Percentiles rank a stretch among this genome's conserved stretches.
These are phyloP conservation scores for Erysimum cheiri DNA, from an alignment of 441 rosid species.

Conservation along the genomic window DNA sequence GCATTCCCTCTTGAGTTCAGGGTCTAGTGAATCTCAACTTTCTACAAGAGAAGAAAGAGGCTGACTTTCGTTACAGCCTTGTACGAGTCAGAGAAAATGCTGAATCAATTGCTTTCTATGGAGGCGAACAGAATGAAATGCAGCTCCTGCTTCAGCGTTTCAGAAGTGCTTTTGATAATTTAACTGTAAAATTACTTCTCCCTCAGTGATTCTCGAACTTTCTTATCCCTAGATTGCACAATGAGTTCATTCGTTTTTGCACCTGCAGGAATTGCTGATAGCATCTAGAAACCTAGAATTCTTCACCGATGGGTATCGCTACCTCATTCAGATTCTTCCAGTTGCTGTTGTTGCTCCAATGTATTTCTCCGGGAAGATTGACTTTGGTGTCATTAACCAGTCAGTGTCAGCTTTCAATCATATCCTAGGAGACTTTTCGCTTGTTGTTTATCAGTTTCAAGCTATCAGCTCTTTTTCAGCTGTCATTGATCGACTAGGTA, in stretches of 20 bases:
- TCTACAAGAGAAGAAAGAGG: constrained; percentile 97
- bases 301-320: constrained; percentile 94
- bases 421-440: constrained; percentile 94
- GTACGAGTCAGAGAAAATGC: constrained; percentile 98
- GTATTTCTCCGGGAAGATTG: constrained; percentile 97
- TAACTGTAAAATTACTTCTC: constrained; percentile 55
- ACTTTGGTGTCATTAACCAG: constrained; percentile 98
- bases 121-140: constrained; percentile 90
- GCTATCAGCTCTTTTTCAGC: constrained; percentile 97
- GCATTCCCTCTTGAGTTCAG: constrained; percentile 49
- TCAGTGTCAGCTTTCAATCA: constrained; percentile 97
- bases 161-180: constrained; percentile 83
- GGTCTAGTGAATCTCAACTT: constrained; percentile 87
- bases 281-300: constrained; percentile 95
- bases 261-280: constrained; percentile 79
- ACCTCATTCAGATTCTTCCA: constrained; percentile 96
- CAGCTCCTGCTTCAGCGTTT: constrained; percentile 89
- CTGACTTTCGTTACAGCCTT: constrained; percentile 96
- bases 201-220: constrained; percentile 8
- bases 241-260: constrained; percentile 30
- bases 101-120: constrained; percentile 94
- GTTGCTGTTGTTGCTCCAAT: constrained; percentile 98
- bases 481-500: constrained; percentile 95
- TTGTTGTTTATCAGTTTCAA: constrained; percentile 93
- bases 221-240: constrained; percentile 26